Evolutionary conservation across 768 basidiomycete genomes (phyloP).

Genomic region (Podaxis rugospora): DNA sequence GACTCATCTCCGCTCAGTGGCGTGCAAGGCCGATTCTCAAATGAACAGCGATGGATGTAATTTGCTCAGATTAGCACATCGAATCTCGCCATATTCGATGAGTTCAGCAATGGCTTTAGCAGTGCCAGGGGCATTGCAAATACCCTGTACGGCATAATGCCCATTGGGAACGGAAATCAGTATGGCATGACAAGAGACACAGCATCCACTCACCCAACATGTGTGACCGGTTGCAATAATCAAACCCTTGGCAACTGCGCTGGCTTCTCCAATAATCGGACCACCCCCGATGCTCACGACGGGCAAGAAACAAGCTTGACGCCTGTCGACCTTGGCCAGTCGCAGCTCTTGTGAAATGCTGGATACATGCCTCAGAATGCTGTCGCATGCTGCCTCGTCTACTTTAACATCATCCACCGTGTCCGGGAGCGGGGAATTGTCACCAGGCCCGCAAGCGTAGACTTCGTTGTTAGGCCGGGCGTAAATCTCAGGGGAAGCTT

Average conservation of each 20-base stretch:
- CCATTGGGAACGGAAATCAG: not conserved
- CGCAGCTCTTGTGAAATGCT: constrained; percentile 57
- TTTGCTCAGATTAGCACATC: constrained; percentile 48
- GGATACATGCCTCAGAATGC: constrained; percentile 49
- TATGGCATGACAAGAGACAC: not conserved
- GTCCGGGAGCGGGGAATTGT: constrained; percentile 62
- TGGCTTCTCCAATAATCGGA: constrained; percentile 69
- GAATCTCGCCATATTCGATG: constrained; percentile 61
- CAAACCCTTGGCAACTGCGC: constrained; percentile 52
- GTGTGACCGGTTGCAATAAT: constrained; percentile 77
- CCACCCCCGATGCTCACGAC: constrained; percentile 51
- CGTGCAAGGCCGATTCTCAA: constrained; percentile 12
- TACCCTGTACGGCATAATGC: constrained; percentile 41
- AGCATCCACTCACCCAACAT: constrained; percentile 55
- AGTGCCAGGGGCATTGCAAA: constrained; percentile 83
- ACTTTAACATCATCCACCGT: constrained; percentile 71
- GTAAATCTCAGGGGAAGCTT: constrained; percentile 63
- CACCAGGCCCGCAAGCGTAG: constrained; percentile 78
- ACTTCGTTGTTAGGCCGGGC: constrained; percentile 66
- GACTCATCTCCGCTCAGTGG: not conserved
- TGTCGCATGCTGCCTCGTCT: constrained; percentile 51
- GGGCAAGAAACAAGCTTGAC: constrained; percentile 80
- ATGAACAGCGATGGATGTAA: constrained; percentile 38
- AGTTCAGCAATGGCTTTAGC: constrained; percentile 69
- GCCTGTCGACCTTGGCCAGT: constrained; percentile 44